Evolutionary conservation across 768 basidiomycete species (phyloP), one percentile per base, ranked within the genome.

Genomic region (Butyriboletus loyo): DNA sequence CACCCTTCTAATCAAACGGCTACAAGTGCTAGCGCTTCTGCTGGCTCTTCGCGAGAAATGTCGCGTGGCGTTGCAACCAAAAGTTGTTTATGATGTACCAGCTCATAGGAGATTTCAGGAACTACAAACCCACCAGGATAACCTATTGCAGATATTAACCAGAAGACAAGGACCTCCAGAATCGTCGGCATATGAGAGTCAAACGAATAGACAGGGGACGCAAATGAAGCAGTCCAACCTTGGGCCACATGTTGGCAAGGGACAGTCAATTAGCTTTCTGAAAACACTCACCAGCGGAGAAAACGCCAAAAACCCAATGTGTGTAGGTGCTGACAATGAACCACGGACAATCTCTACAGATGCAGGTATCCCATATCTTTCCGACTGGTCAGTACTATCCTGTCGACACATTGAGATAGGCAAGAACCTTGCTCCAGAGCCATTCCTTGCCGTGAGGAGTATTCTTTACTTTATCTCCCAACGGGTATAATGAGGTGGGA

Each of bases 221-320:
- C 76, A 48, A 78, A 83, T 4, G 76, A 81, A 28, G 74, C 66
- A 2, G 75, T 79, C 76, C 81, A 78, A 21, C 79, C 84, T 85
- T 49, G 56, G 19, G 32, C 40, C 28, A 46, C 32, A 24, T 19
- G 49, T 64, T 30, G 24, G 52, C 25, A 52, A 41, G 37, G 15
- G 11, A 17, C 24, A 27, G 2, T 21, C 27, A 22, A 19, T n/a
- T 3, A 27, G 22, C 17, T 15, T 40, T 28, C 8, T 42, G 34
- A 22, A 52, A 43, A n/a, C 30, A 56, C 69, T 40, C 37, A 72
- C 76, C 73, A 39, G 52, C 41, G 19, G 75, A 72, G 56, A 77
- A 77, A 10, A 64, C 68, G 7, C 76, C 76, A 32, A 77, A 75
- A 7, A 71, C 68, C 76, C 76, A 77, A 34, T 70, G 68, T 19